Evolutionary conservation across 768 basidiomycete species (phyloP).

Genomic region (Trametes cinnabarina): DNA sequence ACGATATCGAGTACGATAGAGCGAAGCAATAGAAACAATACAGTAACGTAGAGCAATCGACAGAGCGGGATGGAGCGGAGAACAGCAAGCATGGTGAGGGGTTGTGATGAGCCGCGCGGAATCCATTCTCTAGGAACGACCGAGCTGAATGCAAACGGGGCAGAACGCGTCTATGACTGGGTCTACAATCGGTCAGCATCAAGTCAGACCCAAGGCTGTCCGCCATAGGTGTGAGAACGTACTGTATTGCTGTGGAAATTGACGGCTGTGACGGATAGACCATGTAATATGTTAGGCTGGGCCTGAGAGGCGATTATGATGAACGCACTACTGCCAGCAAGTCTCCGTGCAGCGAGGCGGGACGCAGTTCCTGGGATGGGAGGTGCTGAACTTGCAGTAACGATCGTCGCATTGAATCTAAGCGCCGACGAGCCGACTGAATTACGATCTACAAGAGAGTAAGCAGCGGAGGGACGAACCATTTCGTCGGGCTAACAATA

Average conservation of each 20-base stretch:
- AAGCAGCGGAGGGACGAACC: constrained; percentile 37
- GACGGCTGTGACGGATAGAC: constrained; percentile 45
- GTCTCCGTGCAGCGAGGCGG: constrained; percentile 53
- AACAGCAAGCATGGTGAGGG: constrained; percentile 7
- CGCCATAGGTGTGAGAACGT: constrained; percentile 29
- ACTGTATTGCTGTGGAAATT: constrained; percentile 73
- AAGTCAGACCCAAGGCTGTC: constrained; percentile 5
- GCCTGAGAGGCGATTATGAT: neutral
- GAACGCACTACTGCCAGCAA: constrained; percentile 79
- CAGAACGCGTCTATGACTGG: constrained; percentile 31
- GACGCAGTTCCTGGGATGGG: constrained; percentile 59
- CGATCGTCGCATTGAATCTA: constrained; percentile 67
- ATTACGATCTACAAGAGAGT: constrained; percentile 17
- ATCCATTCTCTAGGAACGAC: constrained; percentile 22
- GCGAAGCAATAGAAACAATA: constrained; percentile 9
- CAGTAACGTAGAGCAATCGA: constrained; percentile 5
- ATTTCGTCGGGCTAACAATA: constrained; percentile 54
- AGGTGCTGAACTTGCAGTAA: constrained; percentile 68
- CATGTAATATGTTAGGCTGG: constrained; percentile 8
- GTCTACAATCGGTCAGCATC: constrained; percentile 17
- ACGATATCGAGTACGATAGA: constrained; percentile 12
- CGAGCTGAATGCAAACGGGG: constrained; percentile 27
- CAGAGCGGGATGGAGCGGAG: neutral
- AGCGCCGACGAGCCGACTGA: constrained; percentile 22
- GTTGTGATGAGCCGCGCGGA: constrained; percentile 1